Percentiles rank a stretch among this genome's conserved stretches.
Evolutionary conservation across 1,284 basidiomycete genomes (phyloP).

Genomic region (Ustilago trichophora): DNA sequence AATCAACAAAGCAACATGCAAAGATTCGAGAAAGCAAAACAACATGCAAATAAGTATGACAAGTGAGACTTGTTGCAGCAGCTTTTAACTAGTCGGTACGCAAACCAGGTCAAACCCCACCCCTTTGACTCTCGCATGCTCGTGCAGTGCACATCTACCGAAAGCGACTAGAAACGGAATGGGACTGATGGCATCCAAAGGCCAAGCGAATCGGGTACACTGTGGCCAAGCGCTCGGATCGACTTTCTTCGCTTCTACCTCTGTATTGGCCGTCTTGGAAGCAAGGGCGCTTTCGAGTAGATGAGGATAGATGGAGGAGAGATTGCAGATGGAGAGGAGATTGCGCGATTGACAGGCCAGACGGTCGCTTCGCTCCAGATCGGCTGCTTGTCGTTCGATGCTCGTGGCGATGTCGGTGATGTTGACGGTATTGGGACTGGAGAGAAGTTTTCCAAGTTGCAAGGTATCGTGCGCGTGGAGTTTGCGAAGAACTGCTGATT

Average conservation of each 20-base stretch:
- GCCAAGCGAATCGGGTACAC: conserved; percentile 13
- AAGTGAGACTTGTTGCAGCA: too few relatives aligned
- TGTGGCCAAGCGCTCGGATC: conserved; percentile 1
- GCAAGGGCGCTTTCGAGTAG: background rate
- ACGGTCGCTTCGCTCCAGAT: conserved; percentile 21
- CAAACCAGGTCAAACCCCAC: background rate
- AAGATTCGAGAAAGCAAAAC: background rate
- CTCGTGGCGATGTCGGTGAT: too few relatives aligned
- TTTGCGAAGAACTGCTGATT: conserved; percentile 42
- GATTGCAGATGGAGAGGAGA: conserved; percentile 3
- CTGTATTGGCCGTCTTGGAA: background rate
- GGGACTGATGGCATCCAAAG: conserved; percentile 12
- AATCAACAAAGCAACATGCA: too few relatives aligned
- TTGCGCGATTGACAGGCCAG: conserved; percentile 4
- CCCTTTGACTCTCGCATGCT: conserved; percentile 3
- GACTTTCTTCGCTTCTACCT: background rate
- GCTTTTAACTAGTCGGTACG: background rate
- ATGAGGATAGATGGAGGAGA: conserved; percentile 3
- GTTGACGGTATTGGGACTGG: too few relatives aligned
- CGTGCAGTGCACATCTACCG: conserved; percentile 14
- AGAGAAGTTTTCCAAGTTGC: conserved; percentile 4
- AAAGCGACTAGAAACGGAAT: conserved; percentile 41
- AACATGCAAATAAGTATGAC: too few relatives aligned
- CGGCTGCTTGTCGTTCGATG: background rate
- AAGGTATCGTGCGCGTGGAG: conserved; percentile 40